Evolutionary conservation across 352 stramenopile genomes (phyloP).

Genomic region (Discostella stelligera): DNA sequence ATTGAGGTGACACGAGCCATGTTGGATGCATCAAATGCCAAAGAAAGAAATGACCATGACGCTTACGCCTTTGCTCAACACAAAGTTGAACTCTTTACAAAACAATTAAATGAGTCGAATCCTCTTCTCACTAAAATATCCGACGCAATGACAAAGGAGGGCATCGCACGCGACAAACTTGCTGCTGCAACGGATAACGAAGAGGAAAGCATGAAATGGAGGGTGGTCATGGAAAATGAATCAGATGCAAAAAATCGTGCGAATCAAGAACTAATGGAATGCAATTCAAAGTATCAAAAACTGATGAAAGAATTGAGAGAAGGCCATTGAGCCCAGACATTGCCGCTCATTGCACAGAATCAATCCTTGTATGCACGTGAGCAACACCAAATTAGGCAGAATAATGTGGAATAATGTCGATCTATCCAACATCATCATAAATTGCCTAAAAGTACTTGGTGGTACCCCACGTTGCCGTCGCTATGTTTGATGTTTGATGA

Average conservation of each 20-base stretch:
- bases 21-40: constrained; percentile 62
- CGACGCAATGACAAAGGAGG: constrained; percentile 83
- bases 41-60: constrained; percentile 30
- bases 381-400: neutral
- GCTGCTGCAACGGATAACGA: constrained; percentile 30
- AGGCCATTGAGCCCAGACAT: constrained; percentile 6
- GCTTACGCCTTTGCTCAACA: constrained; percentile 40
- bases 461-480: no score
- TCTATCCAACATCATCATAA: no score
- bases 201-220: constrained; percentile 32
- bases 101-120: constrained; percentile 84
- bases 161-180: constrained; percentile 48
- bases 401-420: no score
- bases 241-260: constrained; percentile 48
- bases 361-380: neutral
- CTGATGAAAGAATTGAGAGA: constrained; percentile 72
- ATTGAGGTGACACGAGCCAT: constrained; percentile 85
- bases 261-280: constrained; percentile 72
- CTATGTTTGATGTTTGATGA: no score
- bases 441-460: no score
- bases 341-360: neutral
- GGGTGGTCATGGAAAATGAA: constrained; percentile 45
- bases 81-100: constrained; percentile 75
- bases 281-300: constrained; percentile 70
- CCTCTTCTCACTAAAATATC: constrained; percentile 83